Conservation (phyloP, 2,329 filamentous ascomycete genomes). For the Ramularia collo-cygni region DNA sequence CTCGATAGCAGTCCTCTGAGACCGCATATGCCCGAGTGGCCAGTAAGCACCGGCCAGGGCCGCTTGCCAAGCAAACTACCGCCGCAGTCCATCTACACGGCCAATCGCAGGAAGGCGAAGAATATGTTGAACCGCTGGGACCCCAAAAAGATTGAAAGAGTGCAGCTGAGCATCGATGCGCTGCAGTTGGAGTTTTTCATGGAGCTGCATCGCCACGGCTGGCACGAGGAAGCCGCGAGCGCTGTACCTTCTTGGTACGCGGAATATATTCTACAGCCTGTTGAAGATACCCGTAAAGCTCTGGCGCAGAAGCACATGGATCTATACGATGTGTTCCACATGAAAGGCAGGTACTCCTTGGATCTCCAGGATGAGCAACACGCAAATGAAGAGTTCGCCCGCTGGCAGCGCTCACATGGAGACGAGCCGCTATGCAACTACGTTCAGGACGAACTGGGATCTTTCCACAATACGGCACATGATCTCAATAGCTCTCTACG, state of each 20-base stretch:
- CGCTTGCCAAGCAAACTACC: slow-evolving; percentile 24
- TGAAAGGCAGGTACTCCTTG: not conserved
- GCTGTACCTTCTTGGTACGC: slow-evolving; percentile 22
- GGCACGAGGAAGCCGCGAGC: slow-evolving; percentile 12
- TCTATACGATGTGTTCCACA: not conserved
- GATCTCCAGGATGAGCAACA: not conserved
- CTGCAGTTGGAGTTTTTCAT: slow-evolving; percentile 34
- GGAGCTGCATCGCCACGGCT: slow-evolving; percentile 16
- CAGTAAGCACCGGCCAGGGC: slow-evolving; percentile 34
- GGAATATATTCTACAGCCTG: slow-evolving; percentile 8
- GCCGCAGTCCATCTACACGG: slow-evolving; percentile 42
- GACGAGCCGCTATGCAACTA: slow-evolving; percentile 26
- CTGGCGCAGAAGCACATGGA: slow-evolving; percentile 5
- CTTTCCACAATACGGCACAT: slow-evolving; percentile 23
- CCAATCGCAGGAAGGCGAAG: slow-evolving; percentile 25
- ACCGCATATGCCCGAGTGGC: slow-evolving; percentile 25
- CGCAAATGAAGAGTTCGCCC: not conserved
- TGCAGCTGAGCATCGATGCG: slow-evolving; percentile 35
- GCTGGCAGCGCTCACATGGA: not conserved
- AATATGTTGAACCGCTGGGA: slow-evolving; percentile 30
- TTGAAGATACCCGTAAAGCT: slow-evolving; percentile 1
- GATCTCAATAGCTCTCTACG: slow-evolving; percentile 22
- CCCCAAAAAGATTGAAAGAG: slow-evolving; percentile 38
- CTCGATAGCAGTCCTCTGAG: slow-evolving; percentile 11
- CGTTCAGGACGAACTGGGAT: slow-evolving; percentile 32